Evolutionary conservation across 2,329 filamentous ascomycete species (phyloP).

Genomic region (Fusarium bactridioides): DNA sequence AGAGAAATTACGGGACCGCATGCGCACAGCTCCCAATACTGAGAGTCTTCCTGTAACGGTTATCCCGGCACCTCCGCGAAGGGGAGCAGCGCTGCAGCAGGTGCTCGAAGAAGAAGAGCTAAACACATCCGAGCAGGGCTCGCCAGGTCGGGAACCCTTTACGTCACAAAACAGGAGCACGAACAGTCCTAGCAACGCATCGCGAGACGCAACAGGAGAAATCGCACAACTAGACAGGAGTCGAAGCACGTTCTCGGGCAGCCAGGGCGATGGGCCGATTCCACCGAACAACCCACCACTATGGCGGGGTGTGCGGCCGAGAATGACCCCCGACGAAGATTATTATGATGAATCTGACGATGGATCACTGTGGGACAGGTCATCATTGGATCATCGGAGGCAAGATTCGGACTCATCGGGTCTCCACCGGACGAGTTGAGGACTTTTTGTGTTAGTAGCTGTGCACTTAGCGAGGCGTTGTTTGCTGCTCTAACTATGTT

Average conservation of each 20-base stretch:
- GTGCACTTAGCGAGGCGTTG: slow-evolving; percentile 42
- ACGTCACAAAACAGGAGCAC: slow-evolving; percentile 25
- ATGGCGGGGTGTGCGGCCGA: slow-evolving; percentile 52
- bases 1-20: slow-evolving; percentile 65
- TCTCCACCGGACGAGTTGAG: slow-evolving; percentile 22
- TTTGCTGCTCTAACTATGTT: slow-evolving; percentile 20
- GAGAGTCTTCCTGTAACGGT: slow-evolving; percentile 65
- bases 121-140: slow-evolving; percentile 26
- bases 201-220: slow-evolving; percentile 36
- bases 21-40: slow-evolving; percentile 62
- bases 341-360: slow-evolving; percentile 41
- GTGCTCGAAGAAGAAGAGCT: slow-evolving; percentile 63
- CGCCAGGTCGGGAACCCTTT: slow-evolving; percentile 11
- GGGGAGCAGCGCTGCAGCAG: slow-evolving; percentile 63
- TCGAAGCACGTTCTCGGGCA: slow-evolving; percentile 35
- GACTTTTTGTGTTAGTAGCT: slow-evolving; percentile 35
- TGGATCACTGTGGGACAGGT: slow-evolving; percentile 41
- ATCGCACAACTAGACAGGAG: slow-evolving; percentile 29
- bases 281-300: slow-evolving; percentile 50
- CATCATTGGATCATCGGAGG: slow-evolving; percentile 40
- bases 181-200: slow-evolving; percentile 37
- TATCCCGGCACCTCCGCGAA: slow-evolving; percentile 68
- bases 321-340: slow-evolving; percentile 46
- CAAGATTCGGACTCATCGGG: slow-evolving; percentile 41
- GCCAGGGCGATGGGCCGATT: slow-evolving; percentile 40